Evolutionary conservation across 352 stramenopile species (phyloP).

Genomic region (Phytophthora macrochlamydospora): DNA sequence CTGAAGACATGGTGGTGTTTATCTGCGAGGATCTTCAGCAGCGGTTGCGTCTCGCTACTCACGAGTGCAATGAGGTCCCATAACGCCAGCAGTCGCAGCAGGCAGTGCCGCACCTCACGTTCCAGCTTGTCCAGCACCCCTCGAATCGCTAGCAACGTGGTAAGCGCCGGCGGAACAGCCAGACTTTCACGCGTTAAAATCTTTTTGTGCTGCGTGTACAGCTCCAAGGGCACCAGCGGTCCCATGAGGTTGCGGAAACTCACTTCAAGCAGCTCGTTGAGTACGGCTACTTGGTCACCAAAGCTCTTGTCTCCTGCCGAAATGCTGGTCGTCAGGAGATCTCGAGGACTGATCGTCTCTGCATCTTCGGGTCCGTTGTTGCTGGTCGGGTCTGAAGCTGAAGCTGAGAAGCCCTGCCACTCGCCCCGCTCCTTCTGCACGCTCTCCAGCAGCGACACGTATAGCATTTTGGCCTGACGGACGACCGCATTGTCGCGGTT

Average conservation of each 20-base stretch:
- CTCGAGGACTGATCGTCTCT: conserved; percentile 16
- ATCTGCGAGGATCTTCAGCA: conserved; percentile 54
- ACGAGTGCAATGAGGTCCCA: conserved; percentile 59
- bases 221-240: conserved; percentile 42
- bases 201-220: conserved; percentile 57
- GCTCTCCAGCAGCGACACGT: conserved; percentile 66
- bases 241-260: conserved; percentile 74
- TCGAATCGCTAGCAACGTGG: conserved; percentile 51
- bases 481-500: conserved; percentile 38
- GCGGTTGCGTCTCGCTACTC: conserved; percentile 29
- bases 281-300: conserved; percentile 40
- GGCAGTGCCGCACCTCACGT: conserved; percentile 51
- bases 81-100: conserved; percentile 60
- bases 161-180: conserved; percentile 41
- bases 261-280: conserved; percentile 69
- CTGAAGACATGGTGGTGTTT: conserved; percentile 65
- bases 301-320: background rate
- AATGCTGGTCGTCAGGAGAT: conserved; percentile 23
- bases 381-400: conserved; percentile 12
- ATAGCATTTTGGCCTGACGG: conserved; percentile 68
- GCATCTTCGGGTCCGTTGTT: conserved; percentile 26
- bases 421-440: conserved; percentile 72
- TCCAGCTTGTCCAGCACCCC: conserved; percentile 50
- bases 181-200: conserved; percentile 39
- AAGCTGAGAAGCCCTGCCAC: conserved; percentile 61